These are phyloP conservation scores for Passiflora organensis DNA, from an alignment of 345 rosid species.

Conservation along the genomic window DNA sequence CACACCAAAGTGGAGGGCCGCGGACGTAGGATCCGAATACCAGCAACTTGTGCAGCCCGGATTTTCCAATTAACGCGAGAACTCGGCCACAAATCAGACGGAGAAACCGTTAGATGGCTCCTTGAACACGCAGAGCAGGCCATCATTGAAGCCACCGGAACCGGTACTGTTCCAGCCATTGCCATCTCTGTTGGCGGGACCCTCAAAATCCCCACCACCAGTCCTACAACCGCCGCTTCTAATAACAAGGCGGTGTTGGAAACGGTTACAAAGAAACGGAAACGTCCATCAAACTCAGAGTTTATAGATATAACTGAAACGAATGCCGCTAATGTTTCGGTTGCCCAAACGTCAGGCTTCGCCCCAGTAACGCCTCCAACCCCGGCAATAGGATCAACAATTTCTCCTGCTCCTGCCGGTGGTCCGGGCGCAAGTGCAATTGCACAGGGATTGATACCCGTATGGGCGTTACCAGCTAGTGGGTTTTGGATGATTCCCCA, in stretches of 20 bases:
- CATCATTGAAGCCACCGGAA: conserved; percentile 43
- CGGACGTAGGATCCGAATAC: conserved; percentile 55
- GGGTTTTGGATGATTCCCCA: conserved; percentile 51
- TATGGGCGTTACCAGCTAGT: conserved; percentile 42
- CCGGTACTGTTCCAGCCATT: conserved; percentile 44
- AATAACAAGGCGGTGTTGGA: conserved; percentile 4
- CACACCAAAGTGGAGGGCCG: conserved; percentile 58
- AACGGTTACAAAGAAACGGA: conserved; percentile 19
- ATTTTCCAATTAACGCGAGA: conserved; percentile 45
- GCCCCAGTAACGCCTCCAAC: conserved; percentile 22
- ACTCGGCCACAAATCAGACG: conserved; percentile 46
- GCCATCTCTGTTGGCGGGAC: conserved; percentile 40
- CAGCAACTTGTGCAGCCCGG: conserved; percentile 50
- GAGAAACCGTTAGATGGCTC: conserved; percentile 49
- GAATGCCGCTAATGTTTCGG: background rate
- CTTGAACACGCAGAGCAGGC: conserved; percentile 45
- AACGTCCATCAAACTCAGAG: conserved; percentile 32
- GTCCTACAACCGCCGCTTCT: conserved; percentile 8
- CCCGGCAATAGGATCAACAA: background rate
- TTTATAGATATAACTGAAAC: conserved; percentile 25
- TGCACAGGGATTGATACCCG: conserved; percentile 38
- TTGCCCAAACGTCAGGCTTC: conserved; percentile 28
- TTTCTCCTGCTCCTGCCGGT: no score
- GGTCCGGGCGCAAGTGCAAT: no score
- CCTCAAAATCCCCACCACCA: conserved; percentile 37